These are phyloP conservation scores for Trifolium fragiferum DNA, from an alignment of 306 rosid genomes.

Conservation along the genomic window DNA sequence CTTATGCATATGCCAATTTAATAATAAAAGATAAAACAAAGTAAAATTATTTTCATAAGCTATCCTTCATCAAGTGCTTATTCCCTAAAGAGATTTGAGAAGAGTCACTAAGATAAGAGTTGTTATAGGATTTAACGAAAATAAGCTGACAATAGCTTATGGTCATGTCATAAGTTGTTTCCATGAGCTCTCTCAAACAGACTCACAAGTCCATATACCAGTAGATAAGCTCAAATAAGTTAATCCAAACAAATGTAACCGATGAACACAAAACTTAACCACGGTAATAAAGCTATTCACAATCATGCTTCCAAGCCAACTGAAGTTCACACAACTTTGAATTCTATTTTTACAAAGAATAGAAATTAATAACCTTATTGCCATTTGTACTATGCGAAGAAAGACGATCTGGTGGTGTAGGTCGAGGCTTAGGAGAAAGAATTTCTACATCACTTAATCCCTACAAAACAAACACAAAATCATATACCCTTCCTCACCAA, in stretches of 20 bases:
- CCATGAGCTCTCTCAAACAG: not conserved
- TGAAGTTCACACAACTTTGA: not conserved
- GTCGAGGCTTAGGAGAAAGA: conserved; percentile 48
- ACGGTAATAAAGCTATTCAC: not conserved
- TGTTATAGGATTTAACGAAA: too few relatives aligned
- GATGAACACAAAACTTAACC: conserved; percentile 14
- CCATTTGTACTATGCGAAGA: conserved; percentile 53
- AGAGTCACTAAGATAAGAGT: too few relatives aligned
- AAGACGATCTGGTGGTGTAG: conserved; percentile 46
- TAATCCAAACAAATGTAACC: not conserved
- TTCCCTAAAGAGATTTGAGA: too few relatives aligned
- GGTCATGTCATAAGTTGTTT: not conserved
- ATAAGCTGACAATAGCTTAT: not conserved
- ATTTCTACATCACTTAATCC: conserved; percentile 50
- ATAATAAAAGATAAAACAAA: not conserved
- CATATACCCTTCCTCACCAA: conserved; percentile 8
- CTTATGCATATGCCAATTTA: not conserved
- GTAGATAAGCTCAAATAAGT: not conserved
- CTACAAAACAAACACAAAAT: conserved; percentile 43
- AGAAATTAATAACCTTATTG: conserved; percentile 54
- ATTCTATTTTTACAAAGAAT: conserved; percentile 5
- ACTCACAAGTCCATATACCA: not conserved
- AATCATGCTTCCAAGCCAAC: conserved; percentile 8
- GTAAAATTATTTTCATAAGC: not conserved
- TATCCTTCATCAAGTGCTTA: not conserved